phyloP scores from a whole-genome alignment of 192 early-diverging fungal genomes.

The Gaertneriomyces semiglobifer region DNA sequence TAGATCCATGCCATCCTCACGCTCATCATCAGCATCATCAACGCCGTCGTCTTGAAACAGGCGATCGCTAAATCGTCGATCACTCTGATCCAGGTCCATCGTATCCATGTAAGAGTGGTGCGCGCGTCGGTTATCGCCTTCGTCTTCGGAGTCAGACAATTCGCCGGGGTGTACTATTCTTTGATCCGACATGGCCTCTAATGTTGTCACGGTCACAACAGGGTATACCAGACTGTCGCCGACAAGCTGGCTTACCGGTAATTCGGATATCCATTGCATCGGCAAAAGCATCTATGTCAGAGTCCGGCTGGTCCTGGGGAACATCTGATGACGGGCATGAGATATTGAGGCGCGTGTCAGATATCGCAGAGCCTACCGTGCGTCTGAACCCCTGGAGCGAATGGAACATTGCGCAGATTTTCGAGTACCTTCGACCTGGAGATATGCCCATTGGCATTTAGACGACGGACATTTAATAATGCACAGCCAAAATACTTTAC shows the following conservation, averaged over 20 bases:
- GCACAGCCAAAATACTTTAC: conserved; percentile 31
- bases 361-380: conserved; percentile 51
- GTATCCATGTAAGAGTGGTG: conserved; percentile 24
- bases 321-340: conserved; percentile 48
- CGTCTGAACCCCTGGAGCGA: conserved; percentile 95
- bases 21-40: neutral
- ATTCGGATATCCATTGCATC: conserved; percentile 51
- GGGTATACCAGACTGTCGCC: neutral
- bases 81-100: neutral
- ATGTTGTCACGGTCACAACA: neutral
- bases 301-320: conserved; percentile 58
- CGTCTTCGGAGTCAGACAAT: conserved; percentile 76
- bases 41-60: neutral
- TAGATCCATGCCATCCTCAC: neutral
- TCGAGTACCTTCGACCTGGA: conserved; percentile 67
- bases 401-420: conserved; percentile 78
- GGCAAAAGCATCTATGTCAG: conserved; percentile 67
- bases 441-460: no score
- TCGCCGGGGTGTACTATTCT: conserved; percentile 69
- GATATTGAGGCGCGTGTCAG: no score
- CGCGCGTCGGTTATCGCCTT: conserved; percentile 42
- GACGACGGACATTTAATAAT: no score
- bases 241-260: conserved; percentile 47
- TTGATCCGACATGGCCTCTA: conserved; percentile 61
- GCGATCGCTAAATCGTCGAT: neutral